Evolutionary conservation across 2,329 filamentous ascomycete species (phyloP).

Genomic region (Davidsoniella virescens): DNA sequence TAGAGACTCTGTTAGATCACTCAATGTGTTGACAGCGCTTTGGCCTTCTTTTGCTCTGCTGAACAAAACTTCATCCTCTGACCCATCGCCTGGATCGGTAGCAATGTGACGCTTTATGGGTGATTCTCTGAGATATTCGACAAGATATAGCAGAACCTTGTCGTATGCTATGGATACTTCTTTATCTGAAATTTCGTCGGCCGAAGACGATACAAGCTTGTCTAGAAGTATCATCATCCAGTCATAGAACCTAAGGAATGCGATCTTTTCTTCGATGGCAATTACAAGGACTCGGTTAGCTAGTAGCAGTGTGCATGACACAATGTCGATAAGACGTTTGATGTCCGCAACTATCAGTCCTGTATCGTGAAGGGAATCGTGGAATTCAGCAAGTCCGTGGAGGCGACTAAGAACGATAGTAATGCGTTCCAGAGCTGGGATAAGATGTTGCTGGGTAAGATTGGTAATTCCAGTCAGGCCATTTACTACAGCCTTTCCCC

Average conservation of each 20-base stretch:
- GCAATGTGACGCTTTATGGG: constrained; percentile 46
- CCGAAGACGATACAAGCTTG: constrained; percentile 47
- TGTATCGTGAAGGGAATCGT: constrained; percentile 48
- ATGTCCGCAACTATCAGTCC: constrained; percentile 50
- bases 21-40: constrained; percentile 1
- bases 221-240: constrained; percentile 81
- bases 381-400: constrained; percentile 66
- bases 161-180: constrained; percentile 59
- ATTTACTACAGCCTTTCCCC: constrained; percentile 72
- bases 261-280: constrained; percentile 58
- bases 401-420: constrained; percentile 68
- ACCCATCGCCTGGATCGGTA: constrained; percentile 17
- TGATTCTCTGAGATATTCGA: constrained; percentile 49
- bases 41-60: constrained; percentile 23
- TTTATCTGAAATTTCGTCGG: constrained; percentile 60
- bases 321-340: constrained; percentile 48
- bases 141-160: constrained; percentile 63
- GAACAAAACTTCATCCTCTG: constrained; percentile 19
- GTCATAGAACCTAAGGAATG: constrained; percentile 62
- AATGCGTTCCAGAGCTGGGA: constrained; percentile 75
- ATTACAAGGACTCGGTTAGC: constrained; percentile 56
- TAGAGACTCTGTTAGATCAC: constrained; percentile 18
- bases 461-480: constrained; percentile 64
- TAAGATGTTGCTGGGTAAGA: constrained; percentile 70
- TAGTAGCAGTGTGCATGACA: constrained; percentile 60